Evolutionary conservation across 352 stramenopile species (phyloP), one percentile per base, ranked within the genome.

Genomic region (Thraustochytrium striatum): DNA sequence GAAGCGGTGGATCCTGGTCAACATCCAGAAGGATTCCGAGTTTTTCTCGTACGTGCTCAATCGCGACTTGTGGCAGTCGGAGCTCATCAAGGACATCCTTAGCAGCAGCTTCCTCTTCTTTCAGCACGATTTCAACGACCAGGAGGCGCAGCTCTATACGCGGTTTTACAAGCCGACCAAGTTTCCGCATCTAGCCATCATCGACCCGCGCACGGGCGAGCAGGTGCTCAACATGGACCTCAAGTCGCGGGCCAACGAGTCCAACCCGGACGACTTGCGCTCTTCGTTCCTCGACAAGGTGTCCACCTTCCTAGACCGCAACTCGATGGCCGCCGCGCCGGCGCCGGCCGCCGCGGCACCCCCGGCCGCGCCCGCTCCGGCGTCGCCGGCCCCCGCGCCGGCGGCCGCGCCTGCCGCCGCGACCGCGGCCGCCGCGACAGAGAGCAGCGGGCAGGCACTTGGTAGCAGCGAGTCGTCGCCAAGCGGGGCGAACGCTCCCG

Each of bases 41-140:
- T 80, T 80, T 47, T 69, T 75, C 55, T 80, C 70, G 5, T 80
- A 72, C 62, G 82, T 86, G 8, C 83, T 87, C 38, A 84, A 85
- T 32, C 85, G 87, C 52, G 92, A 93, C 70, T 85, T 91, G 19
- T 84, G 91, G 58, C 86, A 92, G 57, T 86, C 90, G 35, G 84
- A 79, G 44, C 81, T 87, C 25, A 87, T 93, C 57, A 89, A 93
- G 70, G 75, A 85, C 32, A 86, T 89, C 65, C 91, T 94, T 57
- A 85, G 87, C 8, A 91, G 91, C 58, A 84, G 87, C 13, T 87
- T 85, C 9, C 86, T 91, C 50, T 90, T 92, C 65, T 85, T 91
- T 53, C 85, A 86, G 0, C 88, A 88, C 2, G 89, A 92, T 81
- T 91, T 87, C 50, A 92, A 92, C 75, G 88, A 94, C 39, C 81